Evolutionary conservation across 2,329 filamentous ascomycete species (phyloP), one percentile per base, ranked within the genome.

Genomic region (Emericellopsis cladophorae): DNA sequence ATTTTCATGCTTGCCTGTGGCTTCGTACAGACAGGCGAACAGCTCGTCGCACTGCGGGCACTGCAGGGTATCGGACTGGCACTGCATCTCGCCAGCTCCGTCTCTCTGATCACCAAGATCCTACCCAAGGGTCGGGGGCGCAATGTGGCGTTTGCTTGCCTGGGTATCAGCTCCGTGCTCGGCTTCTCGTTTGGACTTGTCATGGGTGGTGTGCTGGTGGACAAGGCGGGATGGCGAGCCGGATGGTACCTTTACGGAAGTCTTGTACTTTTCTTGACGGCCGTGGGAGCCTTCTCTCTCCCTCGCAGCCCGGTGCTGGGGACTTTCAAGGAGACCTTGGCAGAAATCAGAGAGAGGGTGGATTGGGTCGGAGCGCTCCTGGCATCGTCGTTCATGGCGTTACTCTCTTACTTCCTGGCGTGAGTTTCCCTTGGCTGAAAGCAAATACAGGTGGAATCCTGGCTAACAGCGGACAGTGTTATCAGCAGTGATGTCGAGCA

Each of bases 321-420:
- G 16, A 37, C 7, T 43, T 40, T 3, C 44, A 47, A 45, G 37
- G 50, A 47, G 36, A 49, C 54, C n/a, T 48, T 49, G 23, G 18
- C 32, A 2, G 43, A 49, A 10, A 26, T 55, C 9, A 47, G 39
- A 31, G 56, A 49, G 1, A 66, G 72, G 12, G 64, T 77, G 36
- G 74, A 76, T 45, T 76, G 72, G 71, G 46, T 71, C 18, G 73
- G 73, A 0, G 67, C 68, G 0, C 18, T 61, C 1, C 59, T 76
- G 4, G 65, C 64, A 2, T 67, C 64, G 31, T 52, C 59, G 0
- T 65, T 60, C 15, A 55, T 76, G 44, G 67, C 64, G 1, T 51
- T 72, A 40, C 51, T 75, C 2, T 71, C 64, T 2, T 76, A 76
- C 47, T 59, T 70, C n/a, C 57, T 75, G n/a, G 68, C 68, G 67